Evolutionary conservation across 768 basidiomycete genomes (phyloP).

Genomic region (Cyclocybe cylindracea): DNA sequence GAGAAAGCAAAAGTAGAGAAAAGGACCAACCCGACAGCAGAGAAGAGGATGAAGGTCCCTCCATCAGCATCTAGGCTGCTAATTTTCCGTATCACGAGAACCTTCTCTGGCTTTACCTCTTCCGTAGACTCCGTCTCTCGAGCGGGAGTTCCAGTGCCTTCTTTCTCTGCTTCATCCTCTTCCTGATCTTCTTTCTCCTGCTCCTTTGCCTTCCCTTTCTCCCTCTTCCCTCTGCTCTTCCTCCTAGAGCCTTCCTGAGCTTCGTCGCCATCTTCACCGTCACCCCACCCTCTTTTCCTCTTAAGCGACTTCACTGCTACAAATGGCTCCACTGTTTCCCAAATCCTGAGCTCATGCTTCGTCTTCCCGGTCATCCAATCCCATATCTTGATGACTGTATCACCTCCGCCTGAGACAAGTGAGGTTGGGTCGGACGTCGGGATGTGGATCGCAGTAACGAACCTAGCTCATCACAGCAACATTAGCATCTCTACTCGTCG

Average conservation of each 20-base stretch:
- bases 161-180: constrained; percentile 6
- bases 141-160: constrained; percentile 6
- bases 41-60: constrained; percentile 57
- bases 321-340: constrained; percentile 47
- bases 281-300: constrained; percentile 35
- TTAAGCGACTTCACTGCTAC: constrained; percentile 38
- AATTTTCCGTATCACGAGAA: constrained; percentile 63
- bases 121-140: constrained; percentile 10
- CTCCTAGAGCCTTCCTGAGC: constrained; percentile 19
- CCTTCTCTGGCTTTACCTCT: constrained; percentile 28
- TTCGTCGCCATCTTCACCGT: constrained; percentile 27
- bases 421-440: constrained; percentile 42
- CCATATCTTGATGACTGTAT: constrained; percentile 75
- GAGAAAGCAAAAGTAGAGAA: neutral
- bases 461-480: constrained; percentile 45
- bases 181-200: constrained; percentile 18
- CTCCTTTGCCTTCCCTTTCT: constrained; percentile 19
- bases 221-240: constrained; percentile 22
- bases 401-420: constrained; percentile 90
- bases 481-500: neutral
- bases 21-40: constrained; percentile 65
- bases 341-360: constrained; percentile 53
- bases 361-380: constrained; percentile 70
- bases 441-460: constrained; percentile 81
- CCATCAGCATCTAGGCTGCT: constrained; percentile 40